A percentile compares a stretch with the other conserved stretches of the same genome.
These are phyloP conservation scores for Tephrocybe sp. DNA, from an alignment of 768 basidiomycete genomes.

Conservation along the genomic window DNA sequence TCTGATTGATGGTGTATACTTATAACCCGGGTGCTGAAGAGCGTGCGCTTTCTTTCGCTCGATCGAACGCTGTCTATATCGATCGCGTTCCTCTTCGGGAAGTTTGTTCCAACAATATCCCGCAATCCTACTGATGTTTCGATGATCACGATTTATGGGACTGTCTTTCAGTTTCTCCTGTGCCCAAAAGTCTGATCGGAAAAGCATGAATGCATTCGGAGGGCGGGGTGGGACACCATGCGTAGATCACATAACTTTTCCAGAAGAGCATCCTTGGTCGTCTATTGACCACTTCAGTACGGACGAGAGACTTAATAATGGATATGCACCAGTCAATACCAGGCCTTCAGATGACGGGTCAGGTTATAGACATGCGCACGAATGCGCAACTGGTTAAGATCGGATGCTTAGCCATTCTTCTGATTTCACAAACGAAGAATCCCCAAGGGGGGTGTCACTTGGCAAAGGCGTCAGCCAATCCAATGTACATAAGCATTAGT, in stretches of 20 bases:
- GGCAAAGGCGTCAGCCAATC: constrained; percentile 1
- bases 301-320: too few relatives aligned
- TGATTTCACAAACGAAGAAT: background rate
- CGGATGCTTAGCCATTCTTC: background rate
- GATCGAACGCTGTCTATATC: constrained; percentile 42
- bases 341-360: too few relatives aligned
- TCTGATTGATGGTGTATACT: constrained; percentile 43
- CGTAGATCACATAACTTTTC: constrained; percentile 8
- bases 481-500: too few relatives aligned
- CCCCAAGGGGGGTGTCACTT: background rate
- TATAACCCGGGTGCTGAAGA: constrained; percentile 50
- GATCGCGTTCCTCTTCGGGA: constrained; percentile 33
- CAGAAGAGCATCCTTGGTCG: background rate
- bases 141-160: constrained; percentile 59
- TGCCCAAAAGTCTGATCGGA: constrained; percentile 61
- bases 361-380: too few relatives aligned
- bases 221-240: constrained; percentile 61
- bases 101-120: constrained; percentile 61
- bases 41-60: constrained; percentile 45
- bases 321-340: too few relatives aligned
- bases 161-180: constrained; percentile 44
- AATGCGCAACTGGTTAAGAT: background rate
- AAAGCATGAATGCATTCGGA: constrained; percentile 76
- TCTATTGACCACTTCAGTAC: too few relatives aligned
- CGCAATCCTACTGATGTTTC: constrained; percentile 64